Evolutionary conservation across 257 asterid species (phyloP), one percentile per base, ranked within the genome.

Genomic region (Cordia subcordata): DNA sequence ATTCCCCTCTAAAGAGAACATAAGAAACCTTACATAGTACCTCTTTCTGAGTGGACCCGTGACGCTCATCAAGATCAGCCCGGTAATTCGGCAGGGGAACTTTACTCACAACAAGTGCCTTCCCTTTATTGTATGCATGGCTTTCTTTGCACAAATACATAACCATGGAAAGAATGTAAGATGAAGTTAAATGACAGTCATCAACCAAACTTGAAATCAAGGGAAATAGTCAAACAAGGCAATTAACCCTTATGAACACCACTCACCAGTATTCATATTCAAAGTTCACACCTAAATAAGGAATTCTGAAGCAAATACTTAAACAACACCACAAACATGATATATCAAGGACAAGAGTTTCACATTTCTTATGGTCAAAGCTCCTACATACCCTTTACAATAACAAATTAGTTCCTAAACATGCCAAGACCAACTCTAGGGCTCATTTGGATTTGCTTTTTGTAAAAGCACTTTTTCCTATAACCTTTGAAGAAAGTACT

Each of bases 61-160:
- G 96, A 56, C 57, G 83, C 73, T 88, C 98, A 49, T 92, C 98
- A 58, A 92, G 95, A 81, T 92, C 98, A 38, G 96, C 96, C 74
- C 96, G 90, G 72, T 92, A 92, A 80, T 86, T 68, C 35, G 98
- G 98, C 79, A 92, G 69, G 19, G 94, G 94, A 66, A 79, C 83
- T 80, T 92, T 86, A 81, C 98, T 92, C 75, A 76, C 93, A 66
- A 82, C 98, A 65, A 92, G 96, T 67, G 84, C 85, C 79, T 77
- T 88, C 66, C 98, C 98, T 71, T 84, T 88, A 71, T 85, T 75
- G 67, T 92, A 92, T 33, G 84, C 95, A 79, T 86, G 94, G 75
- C 99, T 92, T 86, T 64, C 88, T 82, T 85, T 76, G 88, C 84
- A 82, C 70, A 87, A 83, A 68, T 40, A 73, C 67, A 78, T 58